Evolutionary conservation across 441 rosid species (phyloP), one percentile per base, ranked within the genome.

Genomic region (Geranium incanum): DNA sequence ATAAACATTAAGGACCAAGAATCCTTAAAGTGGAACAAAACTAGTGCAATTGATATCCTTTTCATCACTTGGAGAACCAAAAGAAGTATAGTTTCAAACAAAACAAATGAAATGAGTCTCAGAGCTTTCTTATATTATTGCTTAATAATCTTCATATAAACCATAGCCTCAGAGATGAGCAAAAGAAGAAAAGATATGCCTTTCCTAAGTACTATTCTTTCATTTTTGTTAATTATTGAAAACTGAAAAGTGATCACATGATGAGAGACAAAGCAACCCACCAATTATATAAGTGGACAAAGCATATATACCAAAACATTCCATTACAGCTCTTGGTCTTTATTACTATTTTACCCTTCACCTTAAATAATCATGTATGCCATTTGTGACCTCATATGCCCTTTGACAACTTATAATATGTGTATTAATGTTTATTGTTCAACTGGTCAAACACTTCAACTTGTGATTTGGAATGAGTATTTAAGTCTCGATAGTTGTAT

Each of bases 171-270:
- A 50, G n/a, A 15, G 62, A 59, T 59, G 65, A 59, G 21, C 5
- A 52, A 59, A 7, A 59, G 0, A 19, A 62, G 28, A 23, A 48
- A 48, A 48, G n/a, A 12, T 48, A 48, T 62, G 66, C 66, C 36
- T 62, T 62, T 62, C 66, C 66, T 21, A 23, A 6, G 66, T 3
- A 21, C 36, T 36, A 62, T 16, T 23, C 66, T 62, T 62, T 62
- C 36, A 62, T 52, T 62, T 62, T 7, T 48, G 66, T 9, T 62
- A 16, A 62, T 62, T 9, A 62, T 62, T 62, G 36, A 62, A 62
- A 11, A 62, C 23, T 62, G 36, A 62, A 62, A 62, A 62, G 66
- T 62, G 66, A 62, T 62, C 66, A 62, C 66, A 62, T 62, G 66
- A 62, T 62, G 11, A 3, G 66, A 62, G 33, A 7, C 28, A 62